Conservation (phyloP, 2,329 filamentous ascomycete species). For the Blumeriella jaapii region DNA sequence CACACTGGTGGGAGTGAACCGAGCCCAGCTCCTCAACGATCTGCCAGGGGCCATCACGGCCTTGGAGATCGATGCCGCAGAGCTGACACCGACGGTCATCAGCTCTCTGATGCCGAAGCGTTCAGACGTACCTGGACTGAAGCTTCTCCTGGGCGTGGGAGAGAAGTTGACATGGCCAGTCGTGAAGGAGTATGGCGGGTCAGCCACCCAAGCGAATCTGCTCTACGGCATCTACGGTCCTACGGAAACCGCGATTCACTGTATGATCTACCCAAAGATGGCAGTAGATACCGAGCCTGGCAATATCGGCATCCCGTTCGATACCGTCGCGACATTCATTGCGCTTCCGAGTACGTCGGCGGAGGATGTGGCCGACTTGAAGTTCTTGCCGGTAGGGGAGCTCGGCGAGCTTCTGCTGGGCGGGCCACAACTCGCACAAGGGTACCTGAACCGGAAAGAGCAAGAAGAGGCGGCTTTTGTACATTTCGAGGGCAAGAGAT, state of each 20-base stretch:
- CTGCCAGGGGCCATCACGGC: constrained; percentile 53
- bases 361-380: constrained; percentile 16
- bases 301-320: constrained; percentile 67
- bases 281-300: constrained; percentile 42
- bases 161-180: constrained; percentile 80
- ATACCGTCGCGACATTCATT: constrained; percentile 47
- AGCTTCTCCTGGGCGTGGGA: constrained; percentile 72
- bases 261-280: constrained; percentile 61
- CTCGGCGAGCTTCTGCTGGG: constrained; percentile 63
- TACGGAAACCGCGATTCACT: constrained; percentile 86
- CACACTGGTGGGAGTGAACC: constrained; percentile 62
- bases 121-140: constrained; percentile 53
- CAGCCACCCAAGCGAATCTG: constrained; percentile 39
- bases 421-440: constrained; percentile 65
- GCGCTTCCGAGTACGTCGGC: constrained; percentile 13
- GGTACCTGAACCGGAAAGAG: constrained; percentile 71
- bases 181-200: constrained; percentile 62
- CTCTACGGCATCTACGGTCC: constrained; percentile 92
- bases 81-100: constrained; percentile 81
- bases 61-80: constrained; percentile 68
- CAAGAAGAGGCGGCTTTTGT: constrained; percentile 66
- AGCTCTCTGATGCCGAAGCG: constrained; percentile 63
- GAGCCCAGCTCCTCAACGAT: constrained; percentile 61
- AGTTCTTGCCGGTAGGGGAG: constrained; percentile 24
- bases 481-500: constrained; percentile 45